Conservation (phyloP, 2,329 filamentous ascomycete genomes). For the Fusarium marasasianum region DNA sequence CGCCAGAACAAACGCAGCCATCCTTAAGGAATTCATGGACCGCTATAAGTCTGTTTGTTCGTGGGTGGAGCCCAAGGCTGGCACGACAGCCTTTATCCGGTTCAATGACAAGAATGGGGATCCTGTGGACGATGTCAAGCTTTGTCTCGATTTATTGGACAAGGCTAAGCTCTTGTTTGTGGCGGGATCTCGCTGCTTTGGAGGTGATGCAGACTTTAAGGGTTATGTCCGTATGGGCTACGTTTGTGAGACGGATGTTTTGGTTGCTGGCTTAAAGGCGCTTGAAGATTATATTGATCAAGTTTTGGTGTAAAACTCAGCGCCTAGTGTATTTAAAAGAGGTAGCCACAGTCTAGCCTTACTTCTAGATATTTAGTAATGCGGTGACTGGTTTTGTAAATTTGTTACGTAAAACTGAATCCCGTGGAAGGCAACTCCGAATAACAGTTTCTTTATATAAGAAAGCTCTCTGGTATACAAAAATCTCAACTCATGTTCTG, state of each 20-base stretch:
- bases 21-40: conserved; percentile 75
- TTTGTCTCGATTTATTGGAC: conserved; percentile 74
- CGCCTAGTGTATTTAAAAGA: too few species aligned
- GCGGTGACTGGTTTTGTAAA: too few species aligned
- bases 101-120: conserved; percentile 66
- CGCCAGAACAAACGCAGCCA: conserved; percentile 71
- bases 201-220: conserved; percentile 69
- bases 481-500: too few species aligned
- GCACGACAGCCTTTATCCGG: conserved; percentile 81
- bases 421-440: too few species aligned
- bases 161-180: conserved; percentile 78
- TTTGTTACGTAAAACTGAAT: too few species aligned
- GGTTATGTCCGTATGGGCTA: conserved; percentile 84
- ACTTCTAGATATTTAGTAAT: too few species aligned
- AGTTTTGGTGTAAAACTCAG: not conserved
- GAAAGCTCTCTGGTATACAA: too few species aligned
- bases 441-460: too few species aligned
- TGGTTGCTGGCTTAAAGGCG: conserved; percentile 70
- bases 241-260: conserved; percentile 73
- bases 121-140: conserved; percentile 74
- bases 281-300: conserved; percentile 52
- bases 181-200: conserved; percentile 79
- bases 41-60: conserved; percentile 70
- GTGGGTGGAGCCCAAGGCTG: conserved; percentile 80
- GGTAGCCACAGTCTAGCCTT: too few species aligned